Percentiles rank a stretch among this genome's conserved stretches.
These are phyloP conservation scores for Cenococcum geophilum DNA, from an alignment of 495 filamentous ascomycete genomes.

Conservation along the genomic window DNA sequence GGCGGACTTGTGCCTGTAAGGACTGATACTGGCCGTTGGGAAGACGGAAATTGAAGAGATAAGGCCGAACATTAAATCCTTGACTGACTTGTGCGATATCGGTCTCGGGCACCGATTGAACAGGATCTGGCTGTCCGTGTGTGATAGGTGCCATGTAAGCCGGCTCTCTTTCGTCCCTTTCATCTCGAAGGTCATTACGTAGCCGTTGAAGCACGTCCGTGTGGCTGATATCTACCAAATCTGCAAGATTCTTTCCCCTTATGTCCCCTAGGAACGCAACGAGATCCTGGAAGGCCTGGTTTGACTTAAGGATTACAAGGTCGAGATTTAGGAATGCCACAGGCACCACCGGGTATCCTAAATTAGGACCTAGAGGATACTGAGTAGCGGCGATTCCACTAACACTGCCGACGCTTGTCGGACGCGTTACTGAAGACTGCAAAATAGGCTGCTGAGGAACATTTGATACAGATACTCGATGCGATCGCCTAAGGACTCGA, in stretches of 20 bases:
- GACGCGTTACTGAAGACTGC: slow-evolving; percentile 4
- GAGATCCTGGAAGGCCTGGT: slow-evolving; percentile 35
- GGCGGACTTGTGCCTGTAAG: slow-evolving; percentile 25
- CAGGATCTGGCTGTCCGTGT: slow-evolving; percentile 26
- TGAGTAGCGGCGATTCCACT: slow-evolving; percentile 8
- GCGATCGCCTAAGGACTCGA: slow-evolving; percentile 12
- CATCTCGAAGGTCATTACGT: slow-evolving; percentile 35
- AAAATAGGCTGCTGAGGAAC: slow-evolving; percentile 8
- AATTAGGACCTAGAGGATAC: slow-evolving; percentile 12
- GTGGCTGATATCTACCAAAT: slow-evolving; percentile 28
- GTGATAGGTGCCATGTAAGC: slow-evolving; percentile 41
- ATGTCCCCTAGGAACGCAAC: slow-evolving; percentile 28
- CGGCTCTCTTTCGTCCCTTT: slow-evolving; percentile 38
- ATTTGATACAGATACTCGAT: slow-evolving; percentile 13
- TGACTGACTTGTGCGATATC: slow-evolving; percentile 30
- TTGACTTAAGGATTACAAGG: slow-evolving; percentile 37
- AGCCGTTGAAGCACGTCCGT: slow-evolving; percentile 30
- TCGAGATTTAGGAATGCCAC: slow-evolving; percentile 38
- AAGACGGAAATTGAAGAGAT: slow-evolving; percentile 28
- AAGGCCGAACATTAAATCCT: slow-evolving; percentile 22
- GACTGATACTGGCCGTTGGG: slow-evolving; percentile 17
- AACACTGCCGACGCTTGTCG: slow-evolving; percentile 13
- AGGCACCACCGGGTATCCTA: slow-evolving; percentile 13
- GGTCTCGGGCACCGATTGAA: slow-evolving; percentile 26
- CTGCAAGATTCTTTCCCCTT: slow-evolving; percentile 32